phyloP scores from a whole-genome alignment of 768 basidiomycete species.

The Serendipita indica region DNA sequence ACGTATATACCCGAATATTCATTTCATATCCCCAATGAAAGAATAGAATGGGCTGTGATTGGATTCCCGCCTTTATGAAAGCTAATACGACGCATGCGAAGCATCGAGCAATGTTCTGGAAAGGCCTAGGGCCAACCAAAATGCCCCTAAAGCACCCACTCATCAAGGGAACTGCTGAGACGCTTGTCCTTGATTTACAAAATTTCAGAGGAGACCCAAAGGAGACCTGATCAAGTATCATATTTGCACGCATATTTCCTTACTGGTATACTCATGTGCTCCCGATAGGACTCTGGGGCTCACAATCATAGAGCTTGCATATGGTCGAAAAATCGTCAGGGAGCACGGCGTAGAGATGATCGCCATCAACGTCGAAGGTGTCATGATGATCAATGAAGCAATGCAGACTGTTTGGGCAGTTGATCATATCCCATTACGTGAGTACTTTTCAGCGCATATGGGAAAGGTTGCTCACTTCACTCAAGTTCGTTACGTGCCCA shows the following conservation, averaged over 20 bases:
- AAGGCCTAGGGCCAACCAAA: background rate
- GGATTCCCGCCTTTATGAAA: background rate
- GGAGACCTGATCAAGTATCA: background rate
- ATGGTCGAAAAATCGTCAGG: background rate
- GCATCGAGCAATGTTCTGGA: background rate
- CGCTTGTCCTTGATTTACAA: background rate
- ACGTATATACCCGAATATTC: background rate
- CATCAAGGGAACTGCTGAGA: background rate
- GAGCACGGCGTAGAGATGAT: background rate
- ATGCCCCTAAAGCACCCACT: background rate
- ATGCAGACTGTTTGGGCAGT: background rate
- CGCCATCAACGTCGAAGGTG: background rate
- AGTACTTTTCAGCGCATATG: background rate
- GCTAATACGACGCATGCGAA: background rate
- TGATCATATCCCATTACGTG: background rate
- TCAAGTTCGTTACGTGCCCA: background rate
- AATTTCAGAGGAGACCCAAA: background rate
- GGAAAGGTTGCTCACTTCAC: background rate
- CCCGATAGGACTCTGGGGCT: background rate
- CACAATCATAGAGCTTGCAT: background rate
- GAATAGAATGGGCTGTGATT: slow-evolving; percentile 3
- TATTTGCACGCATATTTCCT: no score
- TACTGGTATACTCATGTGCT: background rate
- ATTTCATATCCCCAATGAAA: background rate
- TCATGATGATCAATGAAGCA: background rate